phyloP scores from a whole-genome alignment of 208 protist genomes.

The Plasmodiophora brassicae region DNA sequence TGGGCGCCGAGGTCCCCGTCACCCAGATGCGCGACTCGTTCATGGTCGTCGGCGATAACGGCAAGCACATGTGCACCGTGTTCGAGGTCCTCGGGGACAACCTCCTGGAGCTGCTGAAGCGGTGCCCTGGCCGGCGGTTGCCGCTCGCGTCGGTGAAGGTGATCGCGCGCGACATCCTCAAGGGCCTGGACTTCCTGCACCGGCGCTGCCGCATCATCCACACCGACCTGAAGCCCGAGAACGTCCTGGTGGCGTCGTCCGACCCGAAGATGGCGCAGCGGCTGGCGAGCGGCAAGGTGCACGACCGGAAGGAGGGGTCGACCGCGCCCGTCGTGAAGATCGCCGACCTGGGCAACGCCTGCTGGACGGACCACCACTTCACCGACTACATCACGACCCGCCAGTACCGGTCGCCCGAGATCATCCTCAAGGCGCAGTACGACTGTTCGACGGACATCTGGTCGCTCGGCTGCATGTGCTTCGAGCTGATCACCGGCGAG shows the following conservation, averaged over 20 bases:
- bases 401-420: conserved; percentile 75
- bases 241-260: conserved; percentile 42
- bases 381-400: conserved; percentile 82
- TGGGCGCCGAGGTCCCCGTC: background rate
- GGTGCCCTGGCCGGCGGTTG: conserved; percentile 57
- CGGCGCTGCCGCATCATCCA: conserved; percentile 49
- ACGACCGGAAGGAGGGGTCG: background rate
- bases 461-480: conserved; percentile 70
- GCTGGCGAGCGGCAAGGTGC: background rate
- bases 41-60: conserved; percentile 25
- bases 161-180: conserved; percentile 44
- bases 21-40: background rate
- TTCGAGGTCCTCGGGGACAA: conserved; percentile 93
- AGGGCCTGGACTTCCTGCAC: conserved; percentile 53
- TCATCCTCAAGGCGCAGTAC: conserved; percentile 66
- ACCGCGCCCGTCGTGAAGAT: conserved; percentile 67
- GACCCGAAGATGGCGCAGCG: background rate
- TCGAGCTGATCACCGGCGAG: conserved; percentile 74
- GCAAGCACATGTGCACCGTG: conserved; percentile 77
- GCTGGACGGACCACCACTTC: conserved; percentile 92
- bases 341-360: conserved; percentile 96
- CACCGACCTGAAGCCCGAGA: conserved; percentile 61
- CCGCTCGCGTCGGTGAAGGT: conserved; percentile 31
- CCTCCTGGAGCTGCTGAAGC: conserved; percentile 86
- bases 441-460: conserved; percentile 72